These are phyloP conservation scores for Geotrichum cucujoidarum DNA, from an alignment of 1,139 yeast species.

Conservation along the genomic window DNA sequence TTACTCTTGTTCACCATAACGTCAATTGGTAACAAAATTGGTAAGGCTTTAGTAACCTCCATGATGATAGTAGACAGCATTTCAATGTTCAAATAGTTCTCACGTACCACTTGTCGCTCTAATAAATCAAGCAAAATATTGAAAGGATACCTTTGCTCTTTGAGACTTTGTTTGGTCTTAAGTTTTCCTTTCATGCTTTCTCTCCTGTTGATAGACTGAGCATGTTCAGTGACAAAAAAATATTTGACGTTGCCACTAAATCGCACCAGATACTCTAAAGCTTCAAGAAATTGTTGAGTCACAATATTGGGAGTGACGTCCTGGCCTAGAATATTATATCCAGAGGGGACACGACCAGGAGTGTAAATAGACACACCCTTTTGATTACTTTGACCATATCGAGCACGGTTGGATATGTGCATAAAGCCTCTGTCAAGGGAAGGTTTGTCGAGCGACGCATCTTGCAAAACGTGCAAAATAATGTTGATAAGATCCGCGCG, in stretches of 20 bases:
- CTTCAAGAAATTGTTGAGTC: constrained; percentile 74
- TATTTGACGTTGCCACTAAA: constrained; percentile 65
- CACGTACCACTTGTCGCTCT: constrained; percentile 58
- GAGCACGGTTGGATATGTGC: constrained; percentile 43
- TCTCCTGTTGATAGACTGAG: constrained; percentile 49
- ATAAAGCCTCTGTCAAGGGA: constrained; percentile 63
- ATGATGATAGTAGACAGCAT: constrained; percentile 68
- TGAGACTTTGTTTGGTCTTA: constrained; percentile 37
- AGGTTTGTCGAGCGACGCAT: constrained; percentile 60
- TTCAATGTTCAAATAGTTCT: constrained; percentile 74
- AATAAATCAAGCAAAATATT: constrained; percentile 61
- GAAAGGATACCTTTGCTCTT: constrained; percentile 60
- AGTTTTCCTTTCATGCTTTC: constrained; percentile 40
- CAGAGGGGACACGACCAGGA: constrained; percentile 22
- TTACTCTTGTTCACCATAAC: constrained; percentile 21
- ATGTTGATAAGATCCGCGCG: constrained; percentile 72
- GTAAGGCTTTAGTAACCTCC: constrained; percentile 69
- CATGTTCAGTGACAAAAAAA: constrained; percentile 80
- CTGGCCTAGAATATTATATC: constrained; percentile 35
- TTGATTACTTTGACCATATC: constrained; percentile 17
- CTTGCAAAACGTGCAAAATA: constrained; percentile 64
- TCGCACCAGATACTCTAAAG: constrained; percentile 66
- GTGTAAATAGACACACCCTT: constrained; percentile 31
- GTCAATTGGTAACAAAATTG: constrained; percentile 30
- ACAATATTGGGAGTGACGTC: constrained; percentile 66